Base-by-base conservation (phyloP, 805 yeast species). In the Hemisphaericaspora nanyangensis region DNA sequence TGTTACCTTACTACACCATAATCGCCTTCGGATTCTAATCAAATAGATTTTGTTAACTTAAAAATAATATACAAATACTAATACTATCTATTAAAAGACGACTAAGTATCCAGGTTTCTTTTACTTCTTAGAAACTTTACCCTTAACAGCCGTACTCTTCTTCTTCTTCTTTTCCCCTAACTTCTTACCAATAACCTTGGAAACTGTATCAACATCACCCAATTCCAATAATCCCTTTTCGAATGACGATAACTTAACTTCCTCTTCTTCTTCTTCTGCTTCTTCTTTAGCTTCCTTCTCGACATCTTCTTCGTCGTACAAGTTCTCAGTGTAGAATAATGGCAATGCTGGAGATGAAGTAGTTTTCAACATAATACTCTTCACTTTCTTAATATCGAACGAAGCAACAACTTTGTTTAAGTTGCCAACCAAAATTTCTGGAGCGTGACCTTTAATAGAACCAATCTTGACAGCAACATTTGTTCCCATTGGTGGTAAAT, bases 331-430 rank as follows among this genome's bases (percentile, higher is more conserved):
- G 55, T 81, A 77, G 63, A 70, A 93, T 43, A 93, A 69, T 32
- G 99, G 98, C 51, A 93, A 68, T 7, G 90, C 77, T 16, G 96
- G 96, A 16, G 96, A 86, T 30, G 63, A 60, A 41, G 70, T 65
- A 10, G 91, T 72, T 66, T 88, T 88, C 45, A 85, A 58, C 53
- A 75, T 77, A 25, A 82, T 65, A 28, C 76, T 76, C 62, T 79
- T 83, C 56, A 77, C 72, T 29, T 61, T 61, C 27, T 63, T 64
- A 17, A 55, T 51, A 16, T 65, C 53, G 46, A 88, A 72, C 37
- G 68, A 61, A 18, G 65, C 58, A 27, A 78, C 60, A 11, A 86
- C 77, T 30, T 75, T 72, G 19, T 70, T 63, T 33, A 82, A 62
- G 60, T 89, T 89, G 34, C 76, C 80, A 7, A 72, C 69, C 42